phyloP scores from a whole-genome alignment of 306 rosid species.

The Quercus wislizeni region DNA sequence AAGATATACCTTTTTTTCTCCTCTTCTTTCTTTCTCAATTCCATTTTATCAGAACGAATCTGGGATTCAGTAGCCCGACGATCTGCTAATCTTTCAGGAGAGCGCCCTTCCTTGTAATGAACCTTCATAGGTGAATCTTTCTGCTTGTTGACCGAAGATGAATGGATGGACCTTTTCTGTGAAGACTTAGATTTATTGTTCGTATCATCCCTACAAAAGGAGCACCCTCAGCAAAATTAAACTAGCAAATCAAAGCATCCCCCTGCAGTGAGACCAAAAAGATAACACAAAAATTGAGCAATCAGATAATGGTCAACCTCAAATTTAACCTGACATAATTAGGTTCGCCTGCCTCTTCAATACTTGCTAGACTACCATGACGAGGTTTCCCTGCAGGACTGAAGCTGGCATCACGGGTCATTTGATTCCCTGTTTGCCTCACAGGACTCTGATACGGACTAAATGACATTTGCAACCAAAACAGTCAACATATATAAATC shows the following conservation, averaged over 20 bases:
- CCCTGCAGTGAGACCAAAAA: not conserved
- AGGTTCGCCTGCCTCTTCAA: constrained; percentile 48
- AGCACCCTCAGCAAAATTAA: constrained; percentile 1
- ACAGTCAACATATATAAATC: constrained; percentile 6
- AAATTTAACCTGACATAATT: constrained; percentile 37
- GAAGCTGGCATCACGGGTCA: constrained; percentile 38
- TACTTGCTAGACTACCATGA: constrained; percentile 37
- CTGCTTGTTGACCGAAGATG: constrained; percentile 38
- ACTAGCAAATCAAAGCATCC: constrained; percentile 9
- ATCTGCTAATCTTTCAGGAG: constrained; percentile 46
- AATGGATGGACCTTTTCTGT: constrained; percentile 35
- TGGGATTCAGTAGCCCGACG: constrained; percentile 29
- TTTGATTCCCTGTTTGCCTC: constrained; percentile 41
- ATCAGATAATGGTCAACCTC: constrained; percentile 5
- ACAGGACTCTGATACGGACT: constrained; percentile 41
- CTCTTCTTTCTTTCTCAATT: constrained; percentile 38
- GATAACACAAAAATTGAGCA: constrained; percentile 5
- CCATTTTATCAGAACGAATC: constrained; percentile 27
- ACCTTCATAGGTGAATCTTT: constrained; percentile 44
- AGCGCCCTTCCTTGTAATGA: constrained; percentile 30
- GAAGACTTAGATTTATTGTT: constrained; percentile 41
- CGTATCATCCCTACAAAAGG: constrained; percentile 41
- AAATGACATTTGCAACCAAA: constrained; percentile 25
- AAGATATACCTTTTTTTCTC: constrained; percentile 44
- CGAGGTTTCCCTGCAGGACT: constrained; percentile 56